A percentile compares a stretch with the other conserved stretches of the same genome.
Evolutionary conservation across 768 basidiomycete genomes (phyloP).

Genomic region (Infundibulicybe gibba): DNA sequence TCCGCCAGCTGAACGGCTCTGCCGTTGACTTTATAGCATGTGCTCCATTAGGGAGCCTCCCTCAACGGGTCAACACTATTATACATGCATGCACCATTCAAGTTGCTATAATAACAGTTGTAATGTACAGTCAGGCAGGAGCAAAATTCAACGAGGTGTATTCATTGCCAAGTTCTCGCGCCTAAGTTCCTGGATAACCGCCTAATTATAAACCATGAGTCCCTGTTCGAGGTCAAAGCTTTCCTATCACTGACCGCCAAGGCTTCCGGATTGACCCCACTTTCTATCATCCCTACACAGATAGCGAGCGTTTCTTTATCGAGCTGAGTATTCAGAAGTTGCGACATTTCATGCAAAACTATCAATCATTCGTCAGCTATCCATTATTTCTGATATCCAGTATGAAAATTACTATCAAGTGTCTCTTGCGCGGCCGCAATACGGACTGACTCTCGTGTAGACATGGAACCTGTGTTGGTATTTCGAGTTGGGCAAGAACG

Average conservation of each 20-base stretch:
- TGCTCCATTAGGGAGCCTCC: too few species aligned
- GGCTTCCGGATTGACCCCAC: constrained; percentile 89
- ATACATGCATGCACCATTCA: too few species aligned
- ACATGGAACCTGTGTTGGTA: constrained; percentile 24
- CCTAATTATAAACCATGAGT: constrained; percentile 38
- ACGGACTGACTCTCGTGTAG: constrained; percentile 56
- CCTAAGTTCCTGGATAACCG: constrained; percentile 81
- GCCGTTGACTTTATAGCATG: too few species aligned
- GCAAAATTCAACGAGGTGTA: constrained; percentile 1
- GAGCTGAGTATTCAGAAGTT: constrained; percentile 80
- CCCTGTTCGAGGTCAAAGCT: constrained; percentile 1
- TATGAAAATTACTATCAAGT: constrained; percentile 47
- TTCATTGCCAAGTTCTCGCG: constrained; percentile 54
- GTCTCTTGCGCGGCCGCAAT: constrained; percentile 66
- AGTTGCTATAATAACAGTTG: too few species aligned
- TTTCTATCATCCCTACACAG: constrained; percentile 90
- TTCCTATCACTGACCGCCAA: constrained; percentile 56
- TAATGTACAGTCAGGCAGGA: too few species aligned
- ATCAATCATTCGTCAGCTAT: constrained; percentile 5
- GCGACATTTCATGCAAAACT: constrained; percentile 88
- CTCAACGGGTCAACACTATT: too few species aligned
- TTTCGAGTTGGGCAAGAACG: too few species aligned
- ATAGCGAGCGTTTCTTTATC: constrained; percentile 92
- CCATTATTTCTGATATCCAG: too few species aligned
- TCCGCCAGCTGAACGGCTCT: too few species aligned